Conservation (phyloP, 2,329 filamentous ascomycete species). For the Didymella lethalis region DNA sequence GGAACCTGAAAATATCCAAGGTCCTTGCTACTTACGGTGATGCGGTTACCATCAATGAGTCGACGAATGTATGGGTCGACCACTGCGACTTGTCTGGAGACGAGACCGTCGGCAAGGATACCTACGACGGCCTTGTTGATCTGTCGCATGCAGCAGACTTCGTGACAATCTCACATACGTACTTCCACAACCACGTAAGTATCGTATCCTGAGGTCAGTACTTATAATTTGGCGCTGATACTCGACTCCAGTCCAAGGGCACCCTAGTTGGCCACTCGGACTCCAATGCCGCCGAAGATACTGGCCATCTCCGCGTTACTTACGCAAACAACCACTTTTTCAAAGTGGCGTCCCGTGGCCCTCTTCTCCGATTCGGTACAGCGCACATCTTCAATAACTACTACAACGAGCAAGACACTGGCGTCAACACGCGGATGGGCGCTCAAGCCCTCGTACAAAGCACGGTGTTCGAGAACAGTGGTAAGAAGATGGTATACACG, state of each 20-base stretch:
- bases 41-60: constrained; percentile 64
- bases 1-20: constrained; percentile 68
- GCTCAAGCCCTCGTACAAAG: constrained; percentile 53
- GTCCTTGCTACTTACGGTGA: constrained; percentile 64
- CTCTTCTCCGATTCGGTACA: constrained; percentile 70
- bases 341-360: constrained; percentile 69
- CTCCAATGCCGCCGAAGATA: constrained; percentile 62
- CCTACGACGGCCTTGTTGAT: constrained; percentile 59
- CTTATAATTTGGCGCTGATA: neutral
- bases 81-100: constrained; percentile 68
- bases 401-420: constrained; percentile 35
- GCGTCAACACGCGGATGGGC: constrained; percentile 53
- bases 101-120: constrained; percentile 35
- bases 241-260: constrained; percentile 58
- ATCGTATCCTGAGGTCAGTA: neutral
- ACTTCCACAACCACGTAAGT: constrained; percentile 60
- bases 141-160: constrained; percentile 69
- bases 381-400: constrained; percentile 66
- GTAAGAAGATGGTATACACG: constrained; percentile 64
- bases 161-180: constrained; percentile 62
- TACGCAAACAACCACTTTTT: constrained; percentile 71
- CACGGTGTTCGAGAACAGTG: constrained; percentile 64
- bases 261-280: constrained; percentile 67
- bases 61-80: constrained; percentile 68
- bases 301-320: constrained; percentile 67